phyloP scores from a whole-genome alignment of 208 protist species.

The Crithidia sp. region DNA sequence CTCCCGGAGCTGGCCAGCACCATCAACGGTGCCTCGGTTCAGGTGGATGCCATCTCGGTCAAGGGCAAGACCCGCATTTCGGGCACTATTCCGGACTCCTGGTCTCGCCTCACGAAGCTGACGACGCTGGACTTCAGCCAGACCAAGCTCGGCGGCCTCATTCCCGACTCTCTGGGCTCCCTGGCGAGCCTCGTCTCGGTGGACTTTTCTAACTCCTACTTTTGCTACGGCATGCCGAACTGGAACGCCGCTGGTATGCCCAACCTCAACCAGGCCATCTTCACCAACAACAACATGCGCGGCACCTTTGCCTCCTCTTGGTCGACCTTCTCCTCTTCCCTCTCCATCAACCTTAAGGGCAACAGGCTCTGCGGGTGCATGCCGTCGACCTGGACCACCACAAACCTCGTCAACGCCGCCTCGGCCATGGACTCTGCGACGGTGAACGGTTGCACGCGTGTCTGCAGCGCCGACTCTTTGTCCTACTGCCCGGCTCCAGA shows the following conservation, averaged over 20 bases:
- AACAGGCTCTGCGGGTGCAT: slow-evolving; percentile 35
- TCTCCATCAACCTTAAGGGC: slow-evolving; percentile 20
- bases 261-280: slow-evolving; percentile 9
- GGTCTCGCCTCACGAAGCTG: slow-evolving; percentile 19
- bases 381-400: slow-evolving; percentile 17
- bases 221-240: slow-evolving; percentile 34
- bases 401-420: slow-evolving; percentile 20
- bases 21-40: slow-evolving; percentile 7
- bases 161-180: slow-evolving; percentile 12
- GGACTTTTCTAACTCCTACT: slow-evolving; percentile 22
- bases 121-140: slow-evolving; percentile 18
- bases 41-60: slow-evolving; percentile 23
- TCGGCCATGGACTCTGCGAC: slow-evolving; percentile 21
- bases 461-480: slow-evolving; percentile 12
- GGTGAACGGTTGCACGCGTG: slow-evolving; percentile 12
- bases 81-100: slow-evolving; percentile 24
- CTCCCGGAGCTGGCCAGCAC: slow-evolving; percentile 15
- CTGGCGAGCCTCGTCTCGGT: slow-evolving; percentile 8
- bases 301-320: slow-evolving; percentile 30
- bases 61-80: slow-evolving; percentile 25
- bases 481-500: slow-evolving; percentile 15
- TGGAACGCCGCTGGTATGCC: slow-evolving; percentile 27
- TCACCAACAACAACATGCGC: slow-evolving; percentile 32
- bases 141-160: slow-evolving; percentile 14
- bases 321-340: slow-evolving; percentile 23